Percentiles rank a stretch among this genome's conserved stretches.
These are phyloP conservation scores for Ormosia semicastrata DNA, from an alignment of 306 rosid species.

Conservation along the genomic window DNA sequence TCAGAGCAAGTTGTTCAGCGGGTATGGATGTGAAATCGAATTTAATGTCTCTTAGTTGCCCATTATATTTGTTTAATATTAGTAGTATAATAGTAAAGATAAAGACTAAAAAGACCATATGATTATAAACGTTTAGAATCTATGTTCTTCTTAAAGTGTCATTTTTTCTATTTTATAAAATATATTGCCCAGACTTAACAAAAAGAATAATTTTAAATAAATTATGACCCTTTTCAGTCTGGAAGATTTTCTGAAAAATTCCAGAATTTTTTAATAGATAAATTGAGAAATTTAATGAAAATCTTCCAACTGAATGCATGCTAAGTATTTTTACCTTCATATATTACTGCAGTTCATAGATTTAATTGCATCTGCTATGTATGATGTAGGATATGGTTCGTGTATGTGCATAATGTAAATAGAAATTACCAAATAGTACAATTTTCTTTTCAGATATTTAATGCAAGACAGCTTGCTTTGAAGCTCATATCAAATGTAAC, in stretches of 20 bases:
- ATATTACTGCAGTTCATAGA: background rate
- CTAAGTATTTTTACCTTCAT: background rate
- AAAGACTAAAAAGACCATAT: slow-evolving; percentile 1
- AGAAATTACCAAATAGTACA: slow-evolving; percentile 15
- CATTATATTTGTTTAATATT: slow-evolving; percentile 8
- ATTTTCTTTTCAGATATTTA: slow-evolving; percentile 66
- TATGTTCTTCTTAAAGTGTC: background rate
- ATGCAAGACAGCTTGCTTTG: slow-evolving; percentile 93
- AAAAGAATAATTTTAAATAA: background rate
- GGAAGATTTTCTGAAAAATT: slow-evolving; percentile 1
- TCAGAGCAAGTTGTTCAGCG: slow-evolving; percentile 81
- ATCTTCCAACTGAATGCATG: slow-evolving; percentile 5
- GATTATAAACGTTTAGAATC: slow-evolving; percentile 9
- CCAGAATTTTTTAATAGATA: background rate
- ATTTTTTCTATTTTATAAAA: background rate
- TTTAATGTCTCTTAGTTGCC: slow-evolving; percentile 15
- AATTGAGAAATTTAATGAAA: slow-evolving; percentile 10
- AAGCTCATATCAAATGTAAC: slow-evolving; percentile 94
- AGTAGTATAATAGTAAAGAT: background rate
- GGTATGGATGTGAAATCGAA: slow-evolving; percentile 47
- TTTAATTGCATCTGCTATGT: slow-evolving; percentile 19
- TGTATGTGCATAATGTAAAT: slow-evolving; percentile 10
- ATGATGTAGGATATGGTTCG: slow-evolving; percentile 18
- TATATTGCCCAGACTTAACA: background rate
- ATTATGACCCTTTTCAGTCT: slow-evolving; percentile 10